Conservation (phyloP, 495 filamentous ascomycete species). For the Penicillium flavigenum region DNA sequence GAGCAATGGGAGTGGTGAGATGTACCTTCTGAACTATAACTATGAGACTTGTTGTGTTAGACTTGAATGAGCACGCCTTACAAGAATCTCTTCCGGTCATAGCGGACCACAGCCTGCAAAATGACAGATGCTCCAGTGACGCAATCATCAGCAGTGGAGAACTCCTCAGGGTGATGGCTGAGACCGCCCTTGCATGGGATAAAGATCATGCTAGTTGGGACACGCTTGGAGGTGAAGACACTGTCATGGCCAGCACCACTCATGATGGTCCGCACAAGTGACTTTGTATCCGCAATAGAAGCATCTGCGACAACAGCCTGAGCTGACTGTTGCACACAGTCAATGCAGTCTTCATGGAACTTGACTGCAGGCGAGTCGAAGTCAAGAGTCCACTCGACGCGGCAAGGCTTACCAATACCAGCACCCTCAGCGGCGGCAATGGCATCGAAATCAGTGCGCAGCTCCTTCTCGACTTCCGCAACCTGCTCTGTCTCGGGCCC, state of each 20-base stretch:
- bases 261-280: slow-evolving; percentile 50
- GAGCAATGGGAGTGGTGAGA: too few relatives aligned
- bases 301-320: slow-evolving; percentile 50
- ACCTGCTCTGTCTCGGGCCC: slow-evolving; percentile 58
- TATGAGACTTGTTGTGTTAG: neutral
- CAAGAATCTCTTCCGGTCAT: slow-evolving; percentile 51
- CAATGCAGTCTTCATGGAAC: slow-evolving; percentile 70
- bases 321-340: slow-evolving; percentile 62
- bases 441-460: slow-evolving; percentile 53
- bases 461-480: slow-evolving; percentile 52
- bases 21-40: neutral
- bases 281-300: slow-evolving; percentile 43
- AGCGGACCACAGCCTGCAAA: slow-evolving; percentile 58
- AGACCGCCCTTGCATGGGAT: slow-evolving; percentile 64
- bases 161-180: slow-evolving; percentile 65
- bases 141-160: slow-evolving; percentile 60
- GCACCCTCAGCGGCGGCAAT: slow-evolving; percentile 57
- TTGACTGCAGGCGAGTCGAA: slow-evolving; percentile 63
- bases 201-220: slow-evolving; percentile 67
- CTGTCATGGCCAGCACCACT: slow-evolving; percentile 64
- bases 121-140: slow-evolving; percentile 63
- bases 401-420: slow-evolving; percentile 53
- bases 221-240: slow-evolving; percentile 58
- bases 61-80: slow-evolving; percentile 6
- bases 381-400: slow-evolving; percentile 59